Base-by-base conservation (phyloP, 805 yeast genomes). In the Starmerella bombicola region DNA sequence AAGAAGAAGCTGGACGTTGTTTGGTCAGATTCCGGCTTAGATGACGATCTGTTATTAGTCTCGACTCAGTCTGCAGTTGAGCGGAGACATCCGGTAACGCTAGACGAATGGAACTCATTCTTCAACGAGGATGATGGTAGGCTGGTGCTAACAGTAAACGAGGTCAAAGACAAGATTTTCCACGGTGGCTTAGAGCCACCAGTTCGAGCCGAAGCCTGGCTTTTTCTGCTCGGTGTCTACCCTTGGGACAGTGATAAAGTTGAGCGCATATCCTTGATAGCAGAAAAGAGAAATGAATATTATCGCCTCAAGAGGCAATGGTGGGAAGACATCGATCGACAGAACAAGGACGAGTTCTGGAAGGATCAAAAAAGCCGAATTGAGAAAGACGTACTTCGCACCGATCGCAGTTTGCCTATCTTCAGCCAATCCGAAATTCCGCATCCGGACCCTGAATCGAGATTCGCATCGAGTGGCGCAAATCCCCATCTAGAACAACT, bases 361-460 rank as follows among this genome's bases (percentile, higher is more conserved):
- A 71, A 72, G 49, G 97, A 91, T 60, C 97, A 91, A 59, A 76
- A 79, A 47, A 74, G 74, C 43, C 70, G 97, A 45, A 88, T 91
- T 49, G 93, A 86, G 52, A 91, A 91, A 59, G 98, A 91, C 61
- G 80, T 91, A 17, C 82, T 78, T 50, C 69, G 98, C 50, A 88
- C 95, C 7, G 98, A 88, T 61, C 70, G 97, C 19, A 71, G 78
- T 35, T 58, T 86, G 34, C 71, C 74, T 1, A 60, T 86, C 2
- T 91, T 76, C 60, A 65, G 65, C 6, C 70, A 67, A 35, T 69
- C 69, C 17, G 61, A 61, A 30, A 55, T 61, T 5, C 63, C 68
- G 2, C 64, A 60, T 30, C 62, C 63, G 5, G 67, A 62, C 25
- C 62, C 64, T 5, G 64, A 59, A n/a, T 51, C 70, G 45, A 72